Percentiles rank a stretch among this genome's conserved stretches.
Evolutionary conservation across 371 early-diverging fungal species (phyloP).

Genomic region (Syncephalastrum racemosum): DNA sequence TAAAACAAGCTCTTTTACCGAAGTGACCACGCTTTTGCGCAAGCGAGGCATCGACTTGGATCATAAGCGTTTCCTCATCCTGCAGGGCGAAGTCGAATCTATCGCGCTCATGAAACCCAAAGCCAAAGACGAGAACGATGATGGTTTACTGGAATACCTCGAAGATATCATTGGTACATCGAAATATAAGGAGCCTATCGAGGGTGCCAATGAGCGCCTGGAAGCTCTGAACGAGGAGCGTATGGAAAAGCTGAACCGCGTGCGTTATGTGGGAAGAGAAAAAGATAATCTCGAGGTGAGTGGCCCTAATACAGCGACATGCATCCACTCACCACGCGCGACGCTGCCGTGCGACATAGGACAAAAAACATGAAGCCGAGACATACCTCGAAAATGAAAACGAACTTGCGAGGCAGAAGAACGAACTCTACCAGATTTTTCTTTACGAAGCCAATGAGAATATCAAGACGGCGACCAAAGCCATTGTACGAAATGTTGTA

Average conservation of each 20-base stretch:
- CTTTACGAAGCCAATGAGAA: constrained; percentile 48
- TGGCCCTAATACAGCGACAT: neutral
- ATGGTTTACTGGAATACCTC: constrained; percentile 98
- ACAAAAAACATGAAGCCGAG: constrained; percentile 83
- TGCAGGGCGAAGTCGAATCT: constrained; percentile 99
- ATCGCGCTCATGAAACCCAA: constrained; percentile 99
- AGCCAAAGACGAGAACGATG: constrained; percentile 89
- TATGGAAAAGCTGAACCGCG: constrained; percentile 80
- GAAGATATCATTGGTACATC: constrained; percentile 99
- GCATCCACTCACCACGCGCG: neutral
- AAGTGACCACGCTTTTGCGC: constrained; percentile 88
- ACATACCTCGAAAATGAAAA: constrained; percentile 81
- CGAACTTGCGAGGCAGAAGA: constrained; percentile 68
- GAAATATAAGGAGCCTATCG: constrained; percentile 88
- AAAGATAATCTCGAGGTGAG: constrained; percentile 69
- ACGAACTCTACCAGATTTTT: constrained; percentile 76
- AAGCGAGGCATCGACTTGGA: constrained; percentile 96
- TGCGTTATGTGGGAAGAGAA: constrained; percentile 86
- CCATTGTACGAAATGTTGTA: constrained; percentile 35
- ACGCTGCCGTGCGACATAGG: constrained; percentile 35
- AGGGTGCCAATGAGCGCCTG: constrained; percentile 63
- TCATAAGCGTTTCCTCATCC: constrained; percentile 98
- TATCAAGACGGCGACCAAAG: constrained; percentile 43
- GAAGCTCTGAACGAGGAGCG: constrained; percentile 80
- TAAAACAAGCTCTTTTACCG: constrained; percentile 68